A percentile compares a stretch with the other conserved stretches of the same genome.
phyloP scores from a whole-genome alignment of 225 moss, liverwort and hornwort species.

The Sphagnum tenellum region DNA sequence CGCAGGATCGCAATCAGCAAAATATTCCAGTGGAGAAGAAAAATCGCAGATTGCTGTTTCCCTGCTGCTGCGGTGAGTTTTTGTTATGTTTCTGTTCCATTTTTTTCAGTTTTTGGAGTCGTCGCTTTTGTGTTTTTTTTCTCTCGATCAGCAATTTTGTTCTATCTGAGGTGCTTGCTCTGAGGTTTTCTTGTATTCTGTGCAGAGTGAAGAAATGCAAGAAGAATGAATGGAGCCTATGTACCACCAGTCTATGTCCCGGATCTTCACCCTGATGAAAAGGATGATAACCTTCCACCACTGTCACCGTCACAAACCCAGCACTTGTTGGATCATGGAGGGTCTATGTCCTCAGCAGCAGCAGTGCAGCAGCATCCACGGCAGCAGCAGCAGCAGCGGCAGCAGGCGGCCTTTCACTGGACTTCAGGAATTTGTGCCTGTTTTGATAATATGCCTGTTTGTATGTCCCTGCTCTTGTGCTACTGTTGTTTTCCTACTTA shows the following conservation, averaged over 20 bases:
- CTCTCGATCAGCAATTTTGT: no score
- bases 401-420: constrained; percentile 16
- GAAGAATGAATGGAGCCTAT: constrained; percentile 24
- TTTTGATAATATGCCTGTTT: constrained; percentile 39
- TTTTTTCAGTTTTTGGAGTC: no score
- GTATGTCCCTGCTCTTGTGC: constrained; percentile 13
- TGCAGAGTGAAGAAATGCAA: no score
- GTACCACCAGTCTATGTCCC: constrained; percentile 26
- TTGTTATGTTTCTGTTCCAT: no score
- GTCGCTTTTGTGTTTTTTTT: no score
- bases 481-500: background rate
- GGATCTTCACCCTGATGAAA: constrained; percentile 17
- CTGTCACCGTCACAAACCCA: constrained; percentile 6
- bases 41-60: no score
- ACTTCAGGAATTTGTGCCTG: constrained; percentile 54
- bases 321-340: constrained; percentile 1
- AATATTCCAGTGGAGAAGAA: no score
- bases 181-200: no score
- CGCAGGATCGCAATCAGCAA: no score
- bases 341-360: background rate
- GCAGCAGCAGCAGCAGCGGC: constrained; percentile 5
- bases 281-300: constrained; percentile 1
- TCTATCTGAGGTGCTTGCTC: no score
- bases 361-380: constrained; percentile 14
- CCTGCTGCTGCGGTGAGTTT: no score